Base-by-base conservation (phyloP, 2,329 filamentous ascomycete species). In the Fonsecaea erecta region DNA sequence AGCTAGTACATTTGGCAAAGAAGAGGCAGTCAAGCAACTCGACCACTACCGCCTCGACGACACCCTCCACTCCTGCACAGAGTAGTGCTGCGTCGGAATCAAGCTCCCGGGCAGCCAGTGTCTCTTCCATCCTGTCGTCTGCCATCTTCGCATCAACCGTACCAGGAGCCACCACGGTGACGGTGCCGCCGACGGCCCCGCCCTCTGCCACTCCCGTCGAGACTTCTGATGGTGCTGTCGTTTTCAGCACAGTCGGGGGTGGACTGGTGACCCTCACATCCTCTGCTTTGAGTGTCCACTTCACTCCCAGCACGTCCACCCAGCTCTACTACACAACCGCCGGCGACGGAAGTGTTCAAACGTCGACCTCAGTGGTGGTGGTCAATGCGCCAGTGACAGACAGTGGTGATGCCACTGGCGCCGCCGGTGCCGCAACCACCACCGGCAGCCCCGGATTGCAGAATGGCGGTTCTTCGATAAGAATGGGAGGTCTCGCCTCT, bases 1-100 rank as follows among this genome's bases (percentile, higher is more conserved):
- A 85, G 64, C 80, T 91, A 68, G 82, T 89, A 62, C 84, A 86
- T 63, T 78, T 92, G 63, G 89, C 86, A 40, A 84, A 88, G 66
- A 84, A 89, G 68, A 85, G 88, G 68, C 75, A 79, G 40, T 60
- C 63, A 30, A 68, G 66, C 62, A 66, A 75, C 59, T 71, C 76
- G 52, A 78, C 67, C 40, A 65, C 69, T 12, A 55, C 71, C 1
- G 60, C 69, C 2, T 32, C 69, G n/a, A 52, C 68, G 16, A 68
- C 62, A 7, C 34, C 67, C 34, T 64, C 72, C n/a, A 61, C 70
- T 40, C 71, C 72, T 32, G 74, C 70, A 26, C 54, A 68, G 3
- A 71, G 68, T 28, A 71, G 71, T 28, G 67, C 63, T 11, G 64
- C 67, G 6, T 32, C 60, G 52, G 26, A 68, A 40, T 70, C 68